Base-by-base conservation (phyloP, 371 early-diverging fungal genomes). In the Phascolomyces articulosus region DNA sequence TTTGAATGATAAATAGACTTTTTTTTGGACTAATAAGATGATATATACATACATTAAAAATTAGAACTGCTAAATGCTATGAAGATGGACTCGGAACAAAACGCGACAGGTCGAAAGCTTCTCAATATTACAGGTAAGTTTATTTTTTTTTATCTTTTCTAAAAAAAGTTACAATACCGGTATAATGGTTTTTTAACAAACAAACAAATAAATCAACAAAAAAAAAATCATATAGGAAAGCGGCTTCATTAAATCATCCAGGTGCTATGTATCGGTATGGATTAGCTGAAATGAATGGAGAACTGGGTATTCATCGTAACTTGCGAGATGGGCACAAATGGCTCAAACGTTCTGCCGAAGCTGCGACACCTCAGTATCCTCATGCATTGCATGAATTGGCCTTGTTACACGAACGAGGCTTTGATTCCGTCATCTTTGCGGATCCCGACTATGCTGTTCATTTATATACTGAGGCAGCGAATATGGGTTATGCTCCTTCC, bases 341-440 rank as follows among this genome's bases (percentile, higher is more conserved):
- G 94, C 82, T 92, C 63, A 90, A 90, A 69, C 78, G 91, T 61
- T 83, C 93, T 2, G 87, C 89, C 10, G 90, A 91, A 63, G 90
- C 90, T 40, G 91, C 92, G 2, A 90, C 85, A 24, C 74, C 79
- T 24, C 84, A 89, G 65, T 92, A 90, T 70, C 93, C 93, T 7
- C 90, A 92, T 71, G 93, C 92, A 13, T 79, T 92, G 28, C 91
- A 93, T 67, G 93, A 93, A 75, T 78, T 91, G 8, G 91, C 90
- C 6, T 73, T 86, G 56, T 66, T 92, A 62, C 92, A 93, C 71
- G 91, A 90, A 58, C 69, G 77, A 26, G 93, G 93, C 23, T 85
- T 90, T 56, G 85, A 86, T 31, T 86, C 88, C 57, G 83, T 90
- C 44, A 83, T 92, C 18, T 91, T 89, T 74, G 80, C 48, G 8